Base-by-base conservation (phyloP, 129 eudicot genomes). In the Rutidosis leptorrhynchoides region DNA sequence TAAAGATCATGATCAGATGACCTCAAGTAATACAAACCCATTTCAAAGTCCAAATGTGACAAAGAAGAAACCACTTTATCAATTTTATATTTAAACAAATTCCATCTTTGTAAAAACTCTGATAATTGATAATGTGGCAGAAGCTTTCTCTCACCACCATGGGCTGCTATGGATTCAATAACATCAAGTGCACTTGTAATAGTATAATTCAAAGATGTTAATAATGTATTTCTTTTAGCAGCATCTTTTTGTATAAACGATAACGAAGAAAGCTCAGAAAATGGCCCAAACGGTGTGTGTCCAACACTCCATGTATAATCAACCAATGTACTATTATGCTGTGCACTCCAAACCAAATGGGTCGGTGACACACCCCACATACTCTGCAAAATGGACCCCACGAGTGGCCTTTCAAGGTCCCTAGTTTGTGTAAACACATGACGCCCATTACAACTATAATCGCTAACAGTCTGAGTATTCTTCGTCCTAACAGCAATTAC, bases 281-380 rank as follows among this genome's bases (percentile, higher is more conserved):
- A 93, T 1, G 98, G 98, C 7, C 98, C 98, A 82, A 93, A 93
- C 16, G 98, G 98, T 1, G 98, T 93, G 54, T 93, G 95, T 12
- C 96, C 96, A 29, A 88, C 91, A 66, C 96, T 88, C 98, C 98
- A 92, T 2, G 98, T 92, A 63, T 92, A 92, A 46, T 92, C 98
- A 64, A 92, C 91, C 17, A 92, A 53, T 63, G 98, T 83, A 51
- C 71, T 78, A 65, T 92, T 92, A 76, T 88, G 98, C 73, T 89
- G 87, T 7, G 98, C 83, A 72, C 98, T 92, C 98, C 98, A 92
- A 12, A 83, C 79, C 76, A 85, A 43, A 75, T 92, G 98, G 3
- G 95, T 92, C 1, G 96, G 96, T 0, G 95, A 85, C 58, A 92
- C 91, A 1, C 98, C 96, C 91, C 96, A 92, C 98, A 92, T 92